Base-by-base conservation (phyloP, 1,284 basidiomycete species). In the Puccinia horiana region DNA sequence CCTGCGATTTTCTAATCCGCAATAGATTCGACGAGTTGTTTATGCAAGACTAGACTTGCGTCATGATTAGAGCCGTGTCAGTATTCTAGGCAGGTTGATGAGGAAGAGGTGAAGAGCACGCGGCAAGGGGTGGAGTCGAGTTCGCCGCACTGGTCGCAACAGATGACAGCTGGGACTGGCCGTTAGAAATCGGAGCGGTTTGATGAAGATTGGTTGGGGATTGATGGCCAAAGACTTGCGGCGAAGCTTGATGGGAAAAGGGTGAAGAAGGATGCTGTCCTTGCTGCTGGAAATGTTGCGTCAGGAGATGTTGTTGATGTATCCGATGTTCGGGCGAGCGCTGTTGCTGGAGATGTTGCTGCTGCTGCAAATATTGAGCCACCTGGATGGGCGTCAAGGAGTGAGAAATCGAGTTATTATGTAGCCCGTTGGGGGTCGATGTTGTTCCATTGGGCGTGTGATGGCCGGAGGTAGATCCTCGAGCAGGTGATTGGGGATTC, bases 311-410 rank as follows among this genome's bases (percentile, higher is more conserved):
- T 70, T 61, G 76, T 0, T 79, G 65, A 16, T 79, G 76, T 37
- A 69, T 26, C 37, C 54, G 74, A 47, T 76, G 74, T 32, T 76
- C 74, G 23, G 74, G 74, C 8, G 74, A 61, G 54, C 74, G 74
- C 26, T 54, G 76, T 20, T 67, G 76, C n/a, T 77, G 76, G 5
- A 77, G 63, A 67, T 77, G 76, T 37, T 79, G 76, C 29, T 79
- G 76, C 49, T 78, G 76, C 37, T 78, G 76, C 23, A 78, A 35
- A 69, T 70, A 78, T 69, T 69, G 76, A 9, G 63, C 76, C n/a
- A 78, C 63, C 35, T 79, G 76, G 35, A 79, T 49, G 52, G 76
- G 76, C 23, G 76, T 69, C 18, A 79, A 67, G 40, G 76, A 49
- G 47, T 56, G 76, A 35, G 65, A 37, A 3, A 79, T 37, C 8